These are phyloP conservation scores for Taxillus chinensis DNA, from an alignment of 164 flowering plant species.

Conservation along the genomic window DNA sequence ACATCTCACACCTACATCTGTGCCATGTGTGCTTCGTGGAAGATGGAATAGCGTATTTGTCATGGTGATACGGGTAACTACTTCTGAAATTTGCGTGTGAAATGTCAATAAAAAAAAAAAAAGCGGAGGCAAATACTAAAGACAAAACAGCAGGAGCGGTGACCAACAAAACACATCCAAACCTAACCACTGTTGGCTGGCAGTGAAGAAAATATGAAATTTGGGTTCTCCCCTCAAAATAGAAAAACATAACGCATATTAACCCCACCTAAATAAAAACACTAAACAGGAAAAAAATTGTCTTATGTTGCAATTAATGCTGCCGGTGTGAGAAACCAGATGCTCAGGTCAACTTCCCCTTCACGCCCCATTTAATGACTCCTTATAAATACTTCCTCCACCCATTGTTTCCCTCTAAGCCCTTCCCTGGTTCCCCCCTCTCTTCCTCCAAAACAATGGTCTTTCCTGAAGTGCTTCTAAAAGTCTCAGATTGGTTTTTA, in stretches of 20 bases:
- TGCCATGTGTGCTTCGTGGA: too few relatives aligned
- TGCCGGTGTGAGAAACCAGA: conserved; percentile 33
- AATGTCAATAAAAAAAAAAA: not conserved
- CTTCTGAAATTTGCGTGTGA: too few relatives aligned
- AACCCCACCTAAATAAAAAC: not conserved
- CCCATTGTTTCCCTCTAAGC: conserved; percentile 5
- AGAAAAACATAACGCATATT: not conserved
- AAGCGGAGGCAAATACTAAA: not conserved
- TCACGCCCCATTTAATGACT: conserved; percentile 3
- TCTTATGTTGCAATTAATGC: conserved; percentile 33
- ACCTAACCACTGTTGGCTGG: conserved; percentile 12
- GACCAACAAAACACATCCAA: conserved; percentile 17
- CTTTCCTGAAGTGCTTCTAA: conserved; percentile 38
- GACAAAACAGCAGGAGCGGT: conserved; percentile 10
- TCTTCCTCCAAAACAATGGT: conserved; percentile 18
- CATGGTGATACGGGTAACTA: too few relatives aligned
- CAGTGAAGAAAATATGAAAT: not conserved
- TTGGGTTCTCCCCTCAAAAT: not conserved
- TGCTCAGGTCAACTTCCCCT: conserved; percentile 22
- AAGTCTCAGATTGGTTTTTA: conserved; percentile 45
- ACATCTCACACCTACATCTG: too few relatives aligned
- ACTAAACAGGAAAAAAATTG: not conserved
- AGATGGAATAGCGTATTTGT: too few relatives aligned
- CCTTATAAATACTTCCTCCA: conserved; percentile 25
- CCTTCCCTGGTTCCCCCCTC: conserved; percentile 7